phyloP scores from a whole-genome alignment of 768 basidiomycete species.

The Pleurotus cornucopiae region DNA sequence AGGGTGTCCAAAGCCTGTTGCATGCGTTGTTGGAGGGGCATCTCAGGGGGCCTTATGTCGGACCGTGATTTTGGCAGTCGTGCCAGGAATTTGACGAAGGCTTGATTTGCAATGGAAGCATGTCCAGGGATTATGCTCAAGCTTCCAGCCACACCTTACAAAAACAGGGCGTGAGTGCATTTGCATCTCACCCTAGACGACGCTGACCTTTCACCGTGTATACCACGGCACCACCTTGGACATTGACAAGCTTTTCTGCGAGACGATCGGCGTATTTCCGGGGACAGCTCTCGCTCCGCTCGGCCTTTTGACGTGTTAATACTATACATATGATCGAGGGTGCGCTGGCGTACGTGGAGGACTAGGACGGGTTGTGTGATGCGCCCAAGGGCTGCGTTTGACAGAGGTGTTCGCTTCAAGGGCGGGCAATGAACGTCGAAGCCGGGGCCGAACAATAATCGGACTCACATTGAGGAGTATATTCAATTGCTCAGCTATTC shows the following conservation, averaged over 20 bases:
- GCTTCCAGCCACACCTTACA: slow-evolving; percentile 49
- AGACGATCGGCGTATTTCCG: slow-evolving; percentile 54
- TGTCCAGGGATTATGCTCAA: slow-evolving; percentile 51
- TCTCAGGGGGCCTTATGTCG: slow-evolving; percentile 34
- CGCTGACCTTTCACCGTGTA: slow-evolving; percentile 59
- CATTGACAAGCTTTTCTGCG: slow-evolving; percentile 43
- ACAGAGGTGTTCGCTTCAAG: slow-evolving; percentile 52
- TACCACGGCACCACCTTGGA: slow-evolving; percentile 43
- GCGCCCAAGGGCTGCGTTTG: slow-evolving; percentile 35
- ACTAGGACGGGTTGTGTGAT: slow-evolving; percentile 65
- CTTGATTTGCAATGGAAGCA: slow-evolving; percentile 61
- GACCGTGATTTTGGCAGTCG: slow-evolving; percentile 48
- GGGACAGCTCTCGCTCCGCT: slow-evolving; percentile 50
- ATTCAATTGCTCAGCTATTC: slow-evolving; percentile 49
- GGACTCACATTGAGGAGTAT: slow-evolving; percentile 56
- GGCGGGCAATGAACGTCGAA: background rate
- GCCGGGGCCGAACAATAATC: background rate
- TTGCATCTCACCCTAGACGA: too few species aligned
- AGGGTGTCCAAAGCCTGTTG: slow-evolving; percentile 47
- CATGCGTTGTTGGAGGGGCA: slow-evolving; percentile 46
- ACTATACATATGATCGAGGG: slow-evolving; percentile 5
- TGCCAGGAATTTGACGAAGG: slow-evolving; percentile 57
- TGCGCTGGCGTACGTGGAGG: slow-evolving; percentile 51
- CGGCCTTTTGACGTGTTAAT: slow-evolving; percentile 40
- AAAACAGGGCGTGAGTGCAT: background rate